These are phyloP conservation scores for Phytophthora cactorum DNA, from an alignment of 352 stramenopile species.

Conservation along the genomic window DNA sequence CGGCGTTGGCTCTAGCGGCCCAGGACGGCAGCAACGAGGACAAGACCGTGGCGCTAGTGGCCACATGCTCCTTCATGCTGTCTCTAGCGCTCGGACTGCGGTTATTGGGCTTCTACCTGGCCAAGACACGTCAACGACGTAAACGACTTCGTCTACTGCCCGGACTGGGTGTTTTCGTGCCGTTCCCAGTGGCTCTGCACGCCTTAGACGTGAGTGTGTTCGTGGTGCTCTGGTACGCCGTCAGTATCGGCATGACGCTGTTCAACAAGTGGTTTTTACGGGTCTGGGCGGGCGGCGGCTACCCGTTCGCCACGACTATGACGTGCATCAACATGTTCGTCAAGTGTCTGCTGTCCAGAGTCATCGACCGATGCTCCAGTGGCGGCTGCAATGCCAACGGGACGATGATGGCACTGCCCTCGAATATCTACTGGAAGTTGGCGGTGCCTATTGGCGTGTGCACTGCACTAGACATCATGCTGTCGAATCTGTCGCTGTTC, in stretches of 20 bases:
- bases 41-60: slow-evolving; percentile 60
- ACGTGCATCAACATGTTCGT: slow-evolving; percentile 83
- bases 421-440: slow-evolving; percentile 63
- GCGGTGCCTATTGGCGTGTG: slow-evolving; percentile 81
- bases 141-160: slow-evolving; percentile 30
- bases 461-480: slow-evolving; percentile 86
- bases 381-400: slow-evolving; percentile 16
- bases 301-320: slow-evolving; percentile 82
- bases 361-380: slow-evolving; percentile 58
- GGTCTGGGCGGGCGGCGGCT: slow-evolving; percentile 71
- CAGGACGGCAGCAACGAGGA: slow-evolving; percentile 33
- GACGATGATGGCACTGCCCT: slow-evolving; percentile 43
- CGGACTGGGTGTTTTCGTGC: slow-evolving; percentile 18
- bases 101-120: slow-evolving; percentile 45
- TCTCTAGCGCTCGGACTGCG: slow-evolving; percentile 56
- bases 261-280: slow-evolving; percentile 88
- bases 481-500: slow-evolving; percentile 84
- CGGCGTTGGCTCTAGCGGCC: slow-evolving; percentile 11
- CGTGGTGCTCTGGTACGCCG: slow-evolving; percentile 82
- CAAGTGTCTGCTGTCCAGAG: slow-evolving; percentile 68
- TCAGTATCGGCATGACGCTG: slow-evolving; percentile 87
- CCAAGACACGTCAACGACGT: slow-evolving; percentile 25
- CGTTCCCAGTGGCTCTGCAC: slow-evolving; percentile 44
- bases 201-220: slow-evolving; percentile 75
- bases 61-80: slow-evolving; percentile 68